Base-by-base conservation (phyloP, 2,329 filamentous ascomycete species). In the Lanzia echinophila region DNA sequence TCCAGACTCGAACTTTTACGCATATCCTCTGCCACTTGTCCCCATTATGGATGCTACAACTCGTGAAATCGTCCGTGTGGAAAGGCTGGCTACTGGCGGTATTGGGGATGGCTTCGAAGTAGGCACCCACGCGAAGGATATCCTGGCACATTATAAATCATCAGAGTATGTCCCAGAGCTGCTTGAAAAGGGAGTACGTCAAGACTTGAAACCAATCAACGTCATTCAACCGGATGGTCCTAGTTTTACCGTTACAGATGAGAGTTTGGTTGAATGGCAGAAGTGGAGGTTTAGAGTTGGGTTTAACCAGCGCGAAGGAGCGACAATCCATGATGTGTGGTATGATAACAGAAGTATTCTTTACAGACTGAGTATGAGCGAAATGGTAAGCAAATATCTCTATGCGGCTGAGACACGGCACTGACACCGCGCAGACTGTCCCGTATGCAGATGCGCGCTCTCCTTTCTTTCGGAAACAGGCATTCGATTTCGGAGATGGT, bases 401-500 rank as follows among this genome's bases (percentile, higher is more conserved):
- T 20, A 4, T 28, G 24, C 8, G 20, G 13, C 10, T 33, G 5
- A 19, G 1, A 17, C 20, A 20, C 19, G 0, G 17, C n/a, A 10
- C 24, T 50, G 10, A 42, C 20, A 19, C 7, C 4, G 2, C 19
- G 13, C 2, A 52, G 50, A 52, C 42, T 39, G 42, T 52, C 38
- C 50, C 41, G 4, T 52, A 52, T 19, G 50, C 42, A 20, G 82
- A 86, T 61, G 77, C 79, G 8, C 75, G 83, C 5, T 71, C 77
- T 2, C 82, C 82, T 0, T 86, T 79, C 62, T 80, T 83, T 43
- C 75, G 82, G 43, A 87, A 87, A 63, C 80, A 84, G 56, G 83
- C 83, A 6, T 87, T 87, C 58, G 84, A 87, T 62, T 81, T 87
- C 58, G 84, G 84, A 3, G 83, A 86, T 58, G 82, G 77, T 7